Evolutionary conservation across 1,284 basidiomycete genomes (phyloP).

Genomic region (Malassezia japonica): DNA sequence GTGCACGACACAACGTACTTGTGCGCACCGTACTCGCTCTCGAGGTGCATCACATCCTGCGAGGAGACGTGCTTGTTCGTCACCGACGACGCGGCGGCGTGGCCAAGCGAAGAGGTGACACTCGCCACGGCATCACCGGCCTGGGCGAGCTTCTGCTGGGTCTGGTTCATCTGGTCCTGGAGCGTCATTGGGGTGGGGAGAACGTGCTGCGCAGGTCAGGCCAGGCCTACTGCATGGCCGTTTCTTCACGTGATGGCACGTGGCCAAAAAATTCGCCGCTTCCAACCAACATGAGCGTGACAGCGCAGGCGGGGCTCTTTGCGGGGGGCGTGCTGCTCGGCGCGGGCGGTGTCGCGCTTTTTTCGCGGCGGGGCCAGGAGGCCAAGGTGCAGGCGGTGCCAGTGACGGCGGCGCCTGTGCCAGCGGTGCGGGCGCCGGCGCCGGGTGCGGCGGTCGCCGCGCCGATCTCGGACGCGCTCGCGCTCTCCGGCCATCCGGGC

Average conservation of each 20-base stretch:
- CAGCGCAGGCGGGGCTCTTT: conserved; percentile 77
- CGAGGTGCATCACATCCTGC: conserved; percentile 66
- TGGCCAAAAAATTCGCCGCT: neutral
- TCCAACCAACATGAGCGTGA: conserved; percentile 68
- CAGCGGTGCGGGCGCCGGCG: neutral
- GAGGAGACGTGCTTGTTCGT: conserved; percentile 40
- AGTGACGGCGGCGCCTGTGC: conserved; percentile 63
- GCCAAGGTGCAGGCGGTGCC: neutral
- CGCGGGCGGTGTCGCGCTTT: conserved; percentile 52
- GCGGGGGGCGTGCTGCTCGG: conserved; percentile 63
- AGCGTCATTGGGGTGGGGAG: conserved; percentile 4
- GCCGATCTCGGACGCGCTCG: conserved; percentile 10
- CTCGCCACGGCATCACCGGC: conserved; percentile 2
- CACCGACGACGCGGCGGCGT: conserved; percentile 18
- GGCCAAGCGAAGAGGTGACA: conserved; percentile 2
- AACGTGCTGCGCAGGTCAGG: neutral
- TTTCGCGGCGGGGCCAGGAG: neutral
- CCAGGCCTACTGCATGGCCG: neutral
- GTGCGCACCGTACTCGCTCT: conserved; percentile 73
- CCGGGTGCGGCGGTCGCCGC: conserved; percentile 27
- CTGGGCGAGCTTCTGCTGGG: conserved; percentile 8
- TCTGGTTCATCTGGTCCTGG: conserved; percentile 6
- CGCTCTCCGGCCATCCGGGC: conserved; percentile 52
- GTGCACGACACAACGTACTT: conserved; percentile 56
- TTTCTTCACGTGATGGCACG: conserved; percentile 2